Percentiles rank a stretch among this genome's conserved stretches.
These are phyloP conservation scores for Talaromyces sp. DNA, from an alignment of 2,329 filamentous ascomycete genomes.

Conservation along the genomic window DNA sequence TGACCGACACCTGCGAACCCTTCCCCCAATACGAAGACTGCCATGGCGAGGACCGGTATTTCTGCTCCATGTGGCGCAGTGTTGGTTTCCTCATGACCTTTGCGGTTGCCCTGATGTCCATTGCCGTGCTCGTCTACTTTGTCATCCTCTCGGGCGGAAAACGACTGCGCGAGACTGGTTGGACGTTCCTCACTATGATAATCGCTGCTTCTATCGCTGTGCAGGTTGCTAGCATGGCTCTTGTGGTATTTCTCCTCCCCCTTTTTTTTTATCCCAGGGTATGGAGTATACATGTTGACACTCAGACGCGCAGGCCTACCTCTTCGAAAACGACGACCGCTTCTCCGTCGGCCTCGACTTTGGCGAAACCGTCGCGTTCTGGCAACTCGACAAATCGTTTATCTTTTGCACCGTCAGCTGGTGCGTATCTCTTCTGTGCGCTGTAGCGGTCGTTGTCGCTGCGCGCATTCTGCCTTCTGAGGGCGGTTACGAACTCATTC, in stretches of 20 bases:
- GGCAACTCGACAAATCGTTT: constrained; percentile 75
- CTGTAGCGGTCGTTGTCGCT: constrained; percentile 56
- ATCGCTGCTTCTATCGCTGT: constrained; percentile 60
- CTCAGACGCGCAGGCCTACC: constrained; percentile 62
- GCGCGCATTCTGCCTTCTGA: constrained; percentile 69
- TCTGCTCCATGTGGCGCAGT: constrained; percentile 88
- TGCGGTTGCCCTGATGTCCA: constrained; percentile 73
- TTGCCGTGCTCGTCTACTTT: constrained; percentile 70
- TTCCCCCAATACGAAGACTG: constrained; percentile 68
- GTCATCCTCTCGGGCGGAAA: constrained; percentile 74
- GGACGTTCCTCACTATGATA: constrained; percentile 66
- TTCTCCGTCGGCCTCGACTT: constrained; percentile 60
- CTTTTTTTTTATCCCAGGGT: no score
- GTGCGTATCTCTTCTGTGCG: constrained; percentile 49
- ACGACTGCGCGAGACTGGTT: constrained; percentile 72
- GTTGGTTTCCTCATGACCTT: constrained; percentile 85
- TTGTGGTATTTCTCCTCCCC: constrained; percentile 60
- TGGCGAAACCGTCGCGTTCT: constrained; percentile 30
- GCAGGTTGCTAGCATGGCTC: constrained; percentile 69
- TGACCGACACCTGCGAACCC: constrained; percentile 47
- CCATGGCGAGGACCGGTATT: constrained; percentile 60
- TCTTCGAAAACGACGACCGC: constrained; percentile 75
- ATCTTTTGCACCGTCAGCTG: constrained; percentile 62
- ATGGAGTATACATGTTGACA: neutral
- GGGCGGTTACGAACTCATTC: constrained; percentile 78